Conservation (phyloP, 805 yeast genomes). For the Scheffersomyces coipomensis region DNA sequence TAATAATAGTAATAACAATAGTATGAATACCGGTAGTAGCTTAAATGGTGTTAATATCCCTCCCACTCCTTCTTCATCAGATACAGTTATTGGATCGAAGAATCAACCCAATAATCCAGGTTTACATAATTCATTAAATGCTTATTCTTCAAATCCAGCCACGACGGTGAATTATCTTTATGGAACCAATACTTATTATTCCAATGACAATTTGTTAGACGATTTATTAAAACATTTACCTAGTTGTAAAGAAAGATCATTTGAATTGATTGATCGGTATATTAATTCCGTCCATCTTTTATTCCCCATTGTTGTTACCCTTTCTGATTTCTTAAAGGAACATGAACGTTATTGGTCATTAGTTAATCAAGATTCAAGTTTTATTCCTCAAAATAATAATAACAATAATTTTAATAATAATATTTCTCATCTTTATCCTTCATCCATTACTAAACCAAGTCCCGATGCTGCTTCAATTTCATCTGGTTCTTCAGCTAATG, state of each 20-base stretch:
- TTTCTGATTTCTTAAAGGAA: slow-evolving; percentile 39
- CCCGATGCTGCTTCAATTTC: slow-evolving; percentile 6
- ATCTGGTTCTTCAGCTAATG: slow-evolving; percentile 7
- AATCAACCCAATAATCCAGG: slow-evolving; percentile 18
- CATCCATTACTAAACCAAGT: neutral
- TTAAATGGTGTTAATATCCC: neutral
- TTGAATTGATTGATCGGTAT: slow-evolving; percentile 47
- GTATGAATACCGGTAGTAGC: neutral
- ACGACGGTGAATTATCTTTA: slow-evolving; percentile 31
- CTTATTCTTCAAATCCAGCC: slow-evolving; percentile 31
- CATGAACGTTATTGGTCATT: slow-evolving; percentile 50
- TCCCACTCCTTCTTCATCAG: neutral
- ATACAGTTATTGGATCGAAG: neutral
- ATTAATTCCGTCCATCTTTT: slow-evolving; percentile 54
- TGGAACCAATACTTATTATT: slow-evolving; percentile 40
- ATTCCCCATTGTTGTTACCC: slow-evolving; percentile 50
- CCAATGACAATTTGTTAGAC: slow-evolving; percentile 29
- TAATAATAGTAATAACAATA: neutral
- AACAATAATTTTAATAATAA: neutral
- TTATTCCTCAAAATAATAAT: neutral
- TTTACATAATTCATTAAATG: slow-evolving; percentile 24
- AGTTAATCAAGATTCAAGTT: slow-evolving; percentile 11
- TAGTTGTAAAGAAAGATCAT: slow-evolving; percentile 38
- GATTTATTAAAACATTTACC: slow-evolving; percentile 48
- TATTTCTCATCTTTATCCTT: too few species aligned